A percentile compares a stretch with the other conserved stretches of the same genome.
Evolutionary conservation across 352 stramenopile genomes (phyloP).

Genomic region (Pseudoperonospora humuli): DNA sequence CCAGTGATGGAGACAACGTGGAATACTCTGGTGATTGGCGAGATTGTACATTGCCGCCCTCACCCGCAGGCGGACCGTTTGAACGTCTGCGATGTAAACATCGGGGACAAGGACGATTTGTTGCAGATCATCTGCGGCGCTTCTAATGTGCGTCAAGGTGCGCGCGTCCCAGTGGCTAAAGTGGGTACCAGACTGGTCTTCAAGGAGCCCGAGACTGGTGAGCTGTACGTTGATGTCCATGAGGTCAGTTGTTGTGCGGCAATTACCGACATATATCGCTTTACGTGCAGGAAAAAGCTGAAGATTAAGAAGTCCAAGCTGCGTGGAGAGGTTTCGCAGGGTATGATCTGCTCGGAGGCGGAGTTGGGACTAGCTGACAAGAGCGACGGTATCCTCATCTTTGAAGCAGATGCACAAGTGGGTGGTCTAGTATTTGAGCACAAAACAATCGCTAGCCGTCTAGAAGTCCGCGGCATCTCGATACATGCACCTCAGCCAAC

Average conservation of each 20-base stretch:
- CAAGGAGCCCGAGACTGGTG: slow-evolving; percentile 36
- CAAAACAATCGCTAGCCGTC: slow-evolving; percentile 26
- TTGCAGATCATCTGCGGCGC: slow-evolving; percentile 76
- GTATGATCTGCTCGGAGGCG: slow-evolving; percentile 79
- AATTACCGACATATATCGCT: too few relatives aligned
- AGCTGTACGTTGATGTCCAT: slow-evolving; percentile 52
- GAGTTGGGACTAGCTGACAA: slow-evolving; percentile 53
- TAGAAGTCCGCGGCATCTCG: slow-evolving; percentile 18
- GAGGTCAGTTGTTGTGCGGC: too few relatives aligned
- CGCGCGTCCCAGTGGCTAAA: slow-evolving; percentile 56
- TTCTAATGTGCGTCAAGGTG: slow-evolving; percentile 49
- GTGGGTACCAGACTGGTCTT: slow-evolving; percentile 55
- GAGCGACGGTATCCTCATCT: slow-evolving; percentile 64
- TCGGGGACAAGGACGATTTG: slow-evolving; percentile 46
- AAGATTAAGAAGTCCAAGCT: slow-evolving; percentile 86
- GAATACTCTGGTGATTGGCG: slow-evolving; percentile 56
- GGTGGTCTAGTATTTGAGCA: slow-evolving; percentile 45
- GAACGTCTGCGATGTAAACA: slow-evolving; percentile 58
- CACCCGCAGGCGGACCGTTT: slow-evolving; percentile 61
- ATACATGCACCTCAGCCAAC: slow-evolving; percentile 4
- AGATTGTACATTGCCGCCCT: slow-evolving; percentile 51
- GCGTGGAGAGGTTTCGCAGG: slow-evolving; percentile 63
- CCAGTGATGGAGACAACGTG: slow-evolving; percentile 41
- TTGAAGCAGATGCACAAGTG: slow-evolving; percentile 46
- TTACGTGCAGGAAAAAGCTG: slow-evolving; percentile 44